phyloP scores from a whole-genome alignment of 176 grass and related monocot genomes.

The Carex cristatella region DNA sequence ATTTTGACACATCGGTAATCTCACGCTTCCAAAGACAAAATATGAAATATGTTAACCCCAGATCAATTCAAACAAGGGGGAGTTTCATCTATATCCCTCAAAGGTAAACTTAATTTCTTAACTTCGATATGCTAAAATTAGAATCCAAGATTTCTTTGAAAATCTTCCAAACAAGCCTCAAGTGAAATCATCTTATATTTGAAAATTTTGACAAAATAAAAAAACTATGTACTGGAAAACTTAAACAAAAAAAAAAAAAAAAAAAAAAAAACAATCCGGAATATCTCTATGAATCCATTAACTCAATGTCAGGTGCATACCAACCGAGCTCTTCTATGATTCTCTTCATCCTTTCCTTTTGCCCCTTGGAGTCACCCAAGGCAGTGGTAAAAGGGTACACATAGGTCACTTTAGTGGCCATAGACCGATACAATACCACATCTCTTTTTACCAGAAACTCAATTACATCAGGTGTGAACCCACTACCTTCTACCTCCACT shows the following conservation, averaged over 20 bases:
- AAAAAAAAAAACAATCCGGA: neutral
- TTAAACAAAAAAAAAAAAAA: neutral
- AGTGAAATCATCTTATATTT: neutral
- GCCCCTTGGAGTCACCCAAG: constrained; percentile 66
- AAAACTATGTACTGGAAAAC: neutral
- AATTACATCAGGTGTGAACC: constrained; percentile 66
- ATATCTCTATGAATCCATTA: constrained; percentile 31
- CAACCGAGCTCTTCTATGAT: constrained; percentile 68
- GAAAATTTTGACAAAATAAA: neutral
- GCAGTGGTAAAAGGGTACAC: constrained; percentile 93
- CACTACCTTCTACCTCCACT: constrained; percentile 54
- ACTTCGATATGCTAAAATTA: neutral
- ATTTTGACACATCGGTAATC: neutral
- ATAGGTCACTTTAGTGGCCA: constrained; percentile 78
- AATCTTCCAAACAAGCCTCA: neutral
- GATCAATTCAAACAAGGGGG: neutral
- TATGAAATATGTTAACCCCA: neutral
- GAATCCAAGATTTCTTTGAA: neutral
- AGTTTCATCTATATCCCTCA: neutral
- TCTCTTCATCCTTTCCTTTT: constrained; percentile 54
- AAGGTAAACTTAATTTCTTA: neutral
- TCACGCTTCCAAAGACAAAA: neutral
- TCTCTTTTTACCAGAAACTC: constrained; percentile 73
- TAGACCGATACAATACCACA: constrained; percentile 58
- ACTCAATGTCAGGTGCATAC: constrained; percentile 69